Base-by-base conservation (phyloP, 1,284 basidiomycete genomes). In the Rhodotorula sp. region DNA sequence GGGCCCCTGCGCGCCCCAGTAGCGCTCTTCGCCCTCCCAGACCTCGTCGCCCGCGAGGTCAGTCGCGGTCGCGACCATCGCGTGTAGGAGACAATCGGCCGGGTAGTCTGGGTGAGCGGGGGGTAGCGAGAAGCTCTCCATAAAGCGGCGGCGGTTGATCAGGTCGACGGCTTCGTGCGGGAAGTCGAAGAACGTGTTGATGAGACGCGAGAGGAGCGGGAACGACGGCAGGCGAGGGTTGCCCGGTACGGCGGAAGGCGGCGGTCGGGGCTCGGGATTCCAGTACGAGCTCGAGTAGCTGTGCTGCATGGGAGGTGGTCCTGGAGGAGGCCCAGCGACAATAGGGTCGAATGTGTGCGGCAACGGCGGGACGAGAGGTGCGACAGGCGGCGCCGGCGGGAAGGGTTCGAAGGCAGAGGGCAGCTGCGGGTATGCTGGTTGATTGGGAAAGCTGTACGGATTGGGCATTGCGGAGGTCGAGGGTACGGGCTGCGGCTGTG, bases 31-130 rank as follows among this genome's bases (percentile, higher is more conserved):
- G 29, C 75, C 55, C 34, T 70, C 62, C 64, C 64, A 75, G 32
- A 88, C 84, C 76, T 87, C 87, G 62, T 87, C 55, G n/a, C 89
- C 87, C 88, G 60, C 25, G 17, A 90, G 91, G 34, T 90, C 87
- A 51, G 91, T 91, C n/a, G 90, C 89, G 51, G 88, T 88, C 22
- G 91, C 90, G 77, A 91, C 92, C 71, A 93, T 92, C 71, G 91
- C 91, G 81, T 93, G 91, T 58, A 93, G 82, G 70, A 93, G 86
- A 8, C 90, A 89, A n/a, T 89, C 86, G 82, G 92, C 91, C 50
- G 91, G 91, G 78, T 92, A 93, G 53, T 86, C 86, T 15, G 88
- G 86, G 79, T 91, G 89, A 73, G 86, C 85, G 5, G 91, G 90
- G 71, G 89, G 87, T 58, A 91, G 82, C 74, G 86, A 86, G 85